These are phyloP conservation scores for Fusarium oxysporum DNA, from an alignment of 2,329 filamentous ascomycete genomes.

Conservation along the genomic window DNA sequence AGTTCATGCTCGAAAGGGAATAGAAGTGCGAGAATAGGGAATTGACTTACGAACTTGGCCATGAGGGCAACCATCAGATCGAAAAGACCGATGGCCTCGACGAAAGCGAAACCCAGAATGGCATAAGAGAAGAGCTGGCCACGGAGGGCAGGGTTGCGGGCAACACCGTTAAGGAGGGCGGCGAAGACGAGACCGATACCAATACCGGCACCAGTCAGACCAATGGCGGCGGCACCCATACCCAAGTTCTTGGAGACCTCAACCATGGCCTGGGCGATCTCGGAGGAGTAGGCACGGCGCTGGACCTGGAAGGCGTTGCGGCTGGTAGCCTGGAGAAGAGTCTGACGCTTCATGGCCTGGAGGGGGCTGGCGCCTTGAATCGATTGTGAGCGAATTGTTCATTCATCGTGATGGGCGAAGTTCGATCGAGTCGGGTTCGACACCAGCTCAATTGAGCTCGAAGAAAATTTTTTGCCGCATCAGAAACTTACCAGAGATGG, in stretches of 20 bases:
- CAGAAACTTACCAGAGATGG: slow-evolving; percentile 74
- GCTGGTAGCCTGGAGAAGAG: slow-evolving; percentile 74
- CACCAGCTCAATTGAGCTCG: slow-evolving; percentile 45
- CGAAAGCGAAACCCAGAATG: slow-evolving; percentile 96
- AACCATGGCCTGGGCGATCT: slow-evolving; percentile 89
- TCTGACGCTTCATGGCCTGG: slow-evolving; percentile 81
- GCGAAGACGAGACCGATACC: slow-evolving; percentile 97
- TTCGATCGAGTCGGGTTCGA: slow-evolving; percentile 49
- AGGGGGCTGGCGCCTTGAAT: slow-evolving; percentile 69
- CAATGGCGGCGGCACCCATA: slow-evolving; percentile 90
- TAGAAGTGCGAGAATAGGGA: background rate
- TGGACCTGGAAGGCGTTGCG: slow-evolving; percentile 73
- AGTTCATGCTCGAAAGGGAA: slow-evolving; percentile 5
- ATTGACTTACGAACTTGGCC: slow-evolving; percentile 82
- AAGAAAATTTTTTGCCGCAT: slow-evolving; percentile 50
- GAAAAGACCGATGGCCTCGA: slow-evolving; percentile 91
- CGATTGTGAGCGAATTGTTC: slow-evolving; percentile 49
- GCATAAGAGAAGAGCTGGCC: slow-evolving; percentile 96
- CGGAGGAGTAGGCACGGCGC: slow-evolving; percentile 85
- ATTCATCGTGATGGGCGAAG: slow-evolving; percentile 41
- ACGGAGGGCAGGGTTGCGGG: slow-evolving; percentile 94
- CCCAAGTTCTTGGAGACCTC: slow-evolving; percentile 92
- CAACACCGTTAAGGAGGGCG: slow-evolving; percentile 87
- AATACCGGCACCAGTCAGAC: slow-evolving; percentile 92
- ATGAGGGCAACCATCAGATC: slow-evolving; percentile 93